phyloP scores from a whole-genome alignment of 305 asterid species.

The Petunia hybrid region DNA sequence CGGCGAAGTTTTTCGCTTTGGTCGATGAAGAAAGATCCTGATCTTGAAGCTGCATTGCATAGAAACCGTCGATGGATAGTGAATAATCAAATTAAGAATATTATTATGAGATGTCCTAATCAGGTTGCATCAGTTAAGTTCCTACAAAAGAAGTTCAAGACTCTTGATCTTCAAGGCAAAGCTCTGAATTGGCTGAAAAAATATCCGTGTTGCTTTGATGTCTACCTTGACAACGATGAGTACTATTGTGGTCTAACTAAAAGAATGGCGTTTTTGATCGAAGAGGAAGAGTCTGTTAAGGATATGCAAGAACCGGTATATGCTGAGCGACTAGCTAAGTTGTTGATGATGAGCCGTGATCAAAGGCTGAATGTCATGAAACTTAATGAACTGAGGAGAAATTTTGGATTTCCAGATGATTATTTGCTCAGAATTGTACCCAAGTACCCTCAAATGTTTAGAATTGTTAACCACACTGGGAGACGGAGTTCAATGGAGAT shows the following conservation, averaged over 20 bases:
- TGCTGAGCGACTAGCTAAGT: conserved; percentile 72
- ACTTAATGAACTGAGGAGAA: conserved; percentile 72
- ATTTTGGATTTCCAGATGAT: conserved; percentile 90
- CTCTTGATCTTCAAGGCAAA: conserved; percentile 84
- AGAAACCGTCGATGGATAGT: conserved; percentile 91
- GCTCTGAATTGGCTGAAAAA: conserved; percentile 91
- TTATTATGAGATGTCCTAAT: conserved; percentile 70
- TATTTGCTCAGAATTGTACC: conserved; percentile 80
- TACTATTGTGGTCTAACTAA: conserved; percentile 70
- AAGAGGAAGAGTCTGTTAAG: conserved; percentile 83
- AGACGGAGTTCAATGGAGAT: conserved; percentile 84
- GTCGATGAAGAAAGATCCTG: conserved; percentile 97
- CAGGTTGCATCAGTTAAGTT: conserved; percentile 60
- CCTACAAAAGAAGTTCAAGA: conserved; percentile 84
- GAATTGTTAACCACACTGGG: conserved; percentile 69
- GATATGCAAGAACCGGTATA: conserved; percentile 69
- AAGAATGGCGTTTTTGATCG: conserved; percentile 69
- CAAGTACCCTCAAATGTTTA: conserved; percentile 74
- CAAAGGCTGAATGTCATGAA: conserved; percentile 71
- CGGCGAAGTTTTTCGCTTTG: conserved; percentile 65
- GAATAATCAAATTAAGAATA: conserved; percentile 87
- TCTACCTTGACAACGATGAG: conserved; percentile 60
- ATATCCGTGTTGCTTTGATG: conserved; percentile 91
- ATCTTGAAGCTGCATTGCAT: conserved; percentile 76
- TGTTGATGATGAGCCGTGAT: conserved; percentile 84